phyloP scores from a whole-genome alignment of 768 basidiomycete genomes.

The Lyophyllum atratum region DNA sequence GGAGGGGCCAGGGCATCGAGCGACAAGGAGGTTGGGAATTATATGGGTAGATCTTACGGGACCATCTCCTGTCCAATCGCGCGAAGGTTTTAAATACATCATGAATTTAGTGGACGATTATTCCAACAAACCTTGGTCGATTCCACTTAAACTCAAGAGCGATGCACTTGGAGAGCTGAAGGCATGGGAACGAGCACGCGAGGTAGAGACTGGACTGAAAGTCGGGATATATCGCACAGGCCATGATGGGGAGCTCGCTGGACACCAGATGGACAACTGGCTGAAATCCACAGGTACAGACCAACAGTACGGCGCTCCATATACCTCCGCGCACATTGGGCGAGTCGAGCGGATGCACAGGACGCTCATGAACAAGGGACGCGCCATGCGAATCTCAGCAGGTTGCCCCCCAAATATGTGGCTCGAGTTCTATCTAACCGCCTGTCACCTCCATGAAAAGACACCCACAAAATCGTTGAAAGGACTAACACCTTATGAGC shows the following conservation, averaged over 20 bases:
- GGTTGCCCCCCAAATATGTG: conserved; percentile 25
- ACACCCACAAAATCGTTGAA: conserved; percentile 4
- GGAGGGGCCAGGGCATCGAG: not conserved
- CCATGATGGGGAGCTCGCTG: too few species aligned
- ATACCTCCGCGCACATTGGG: conserved; percentile 37
- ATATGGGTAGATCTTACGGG: conserved; percentile 8
- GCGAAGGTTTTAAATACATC: not conserved
- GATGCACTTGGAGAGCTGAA: conserved; percentile 23
- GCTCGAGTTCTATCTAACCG: conserved; percentile 29
- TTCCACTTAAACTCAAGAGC: conserved; percentile 31
- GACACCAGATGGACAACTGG: too few species aligned
- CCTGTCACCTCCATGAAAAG: conserved; percentile 13
- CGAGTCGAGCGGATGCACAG: conserved; percentile 32
- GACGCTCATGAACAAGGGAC: conserved; percentile 26
- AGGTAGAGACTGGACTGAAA: conserved; percentile 19
- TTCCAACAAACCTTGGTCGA: conserved; percentile 1
- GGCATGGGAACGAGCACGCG: conserved; percentile 27
- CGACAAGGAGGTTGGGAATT: not conserved
- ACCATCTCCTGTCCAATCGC: not conserved
- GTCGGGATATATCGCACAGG: too few species aligned
- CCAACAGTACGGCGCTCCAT: conserved; percentile 21
- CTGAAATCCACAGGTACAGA: too few species aligned
- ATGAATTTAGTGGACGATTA: not conserved
- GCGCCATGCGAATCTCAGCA: conserved; percentile 25
- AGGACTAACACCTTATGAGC: conserved; percentile 21